These are phyloP conservation scores for Pestalotiopsis sp. DNA, from an alignment of 2,329 filamentous ascomycete species.

Conservation along the genomic window DNA sequence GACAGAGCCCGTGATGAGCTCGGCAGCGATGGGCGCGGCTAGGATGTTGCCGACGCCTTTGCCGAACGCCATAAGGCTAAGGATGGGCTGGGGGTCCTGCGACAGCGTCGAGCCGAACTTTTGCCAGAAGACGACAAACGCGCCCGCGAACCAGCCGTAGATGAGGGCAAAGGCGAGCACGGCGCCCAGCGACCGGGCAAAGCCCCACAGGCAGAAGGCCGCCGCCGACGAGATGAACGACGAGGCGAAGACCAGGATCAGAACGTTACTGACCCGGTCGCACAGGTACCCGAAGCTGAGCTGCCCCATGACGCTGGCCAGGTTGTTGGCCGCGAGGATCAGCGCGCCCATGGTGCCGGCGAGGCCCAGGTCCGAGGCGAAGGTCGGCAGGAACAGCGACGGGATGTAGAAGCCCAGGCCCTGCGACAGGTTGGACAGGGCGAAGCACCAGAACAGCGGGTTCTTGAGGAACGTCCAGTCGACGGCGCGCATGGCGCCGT, in stretches of 20 bases:
- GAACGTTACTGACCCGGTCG: slow-evolving; percentile 51
- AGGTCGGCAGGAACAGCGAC: not conserved
- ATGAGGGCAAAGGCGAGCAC: slow-evolving; percentile 62
- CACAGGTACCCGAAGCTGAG: slow-evolving; percentile 63
- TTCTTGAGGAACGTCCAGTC: slow-evolving; percentile 54
- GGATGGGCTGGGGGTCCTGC: slow-evolving; percentile 28
- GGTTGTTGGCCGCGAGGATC: slow-evolving; percentile 10
- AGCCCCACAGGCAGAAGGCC: slow-evolving; percentile 65
- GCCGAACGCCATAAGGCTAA: slow-evolving; percentile 31
- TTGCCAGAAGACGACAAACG: slow-evolving; percentile 65
- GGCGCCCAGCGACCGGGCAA: slow-evolving; percentile 52
- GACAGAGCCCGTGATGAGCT: slow-evolving; percentile 17
- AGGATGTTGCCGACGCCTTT: slow-evolving; percentile 32
- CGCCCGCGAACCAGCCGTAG: slow-evolving; percentile 68
- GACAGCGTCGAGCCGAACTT: slow-evolving; percentile 30
- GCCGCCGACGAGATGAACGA: slow-evolving; percentile 44
- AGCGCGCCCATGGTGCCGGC: slow-evolving; percentile 5
- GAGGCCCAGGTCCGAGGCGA: not conserved
- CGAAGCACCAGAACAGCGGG: slow-evolving; percentile 59
- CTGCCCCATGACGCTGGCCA: slow-evolving; percentile 53
- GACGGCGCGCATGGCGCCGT: slow-evolving; percentile 36
- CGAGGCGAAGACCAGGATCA: not conserved
- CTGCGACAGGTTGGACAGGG: slow-evolving; percentile 59
- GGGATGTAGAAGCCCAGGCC: slow-evolving; percentile 55
- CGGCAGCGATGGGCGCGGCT: slow-evolving; percentile 27